Conservation (phyloP, 805 yeast species). For the Cyberlindnera amylophila region DNA sequence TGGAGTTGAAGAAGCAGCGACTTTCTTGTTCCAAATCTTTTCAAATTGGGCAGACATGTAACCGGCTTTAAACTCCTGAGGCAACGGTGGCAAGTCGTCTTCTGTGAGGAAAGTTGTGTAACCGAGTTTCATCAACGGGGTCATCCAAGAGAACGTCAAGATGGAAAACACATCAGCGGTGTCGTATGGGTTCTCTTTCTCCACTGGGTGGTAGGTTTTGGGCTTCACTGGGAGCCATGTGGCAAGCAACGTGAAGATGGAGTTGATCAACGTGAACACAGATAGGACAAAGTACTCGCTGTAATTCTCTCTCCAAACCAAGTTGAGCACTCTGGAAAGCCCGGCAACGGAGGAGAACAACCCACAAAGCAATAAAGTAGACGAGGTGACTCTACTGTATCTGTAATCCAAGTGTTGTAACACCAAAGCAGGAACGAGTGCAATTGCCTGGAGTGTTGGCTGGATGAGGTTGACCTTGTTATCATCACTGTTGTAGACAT, state of each 20-base stretch:
- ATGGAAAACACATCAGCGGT: slow-evolving; percentile 65
- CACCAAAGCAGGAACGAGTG: slow-evolving; percentile 47
- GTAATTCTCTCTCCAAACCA: slow-evolving; percentile 32
- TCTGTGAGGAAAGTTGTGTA: slow-evolving; percentile 51
- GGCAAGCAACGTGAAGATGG: slow-evolving; percentile 31
- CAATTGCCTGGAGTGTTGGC: slow-evolving; percentile 36
- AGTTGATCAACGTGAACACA: slow-evolving; percentile 30
- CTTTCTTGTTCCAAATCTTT: slow-evolving; percentile 57
- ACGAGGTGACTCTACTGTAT: slow-evolving; percentile 60
- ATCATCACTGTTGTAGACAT: slow-evolving; percentile 19
- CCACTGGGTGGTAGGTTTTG: slow-evolving; percentile 35
- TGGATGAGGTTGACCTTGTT: slow-evolving; percentile 32
- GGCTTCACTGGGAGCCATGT: slow-evolving; percentile 40
- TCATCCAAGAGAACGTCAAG: slow-evolving; percentile 90
- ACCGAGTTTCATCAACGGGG: slow-evolving; percentile 78
- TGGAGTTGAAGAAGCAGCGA: slow-evolving; percentile 41
- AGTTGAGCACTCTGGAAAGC: slow-evolving; percentile 39
- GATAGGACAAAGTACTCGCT: slow-evolving; percentile 29
- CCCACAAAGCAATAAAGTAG: slow-evolving; percentile 76
- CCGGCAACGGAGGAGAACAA: slow-evolving; percentile 49
- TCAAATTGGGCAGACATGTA: slow-evolving; percentile 48
- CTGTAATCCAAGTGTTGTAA: slow-evolving; percentile 72
- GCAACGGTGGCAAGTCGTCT: slow-evolving; percentile 78
- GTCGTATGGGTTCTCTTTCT: slow-evolving; percentile 35
- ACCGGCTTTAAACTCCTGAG: slow-evolving; percentile 58